Base-by-base conservation (phyloP, 2,329 filamentous ascomycete species). In the Botrytis galanthina region DNA sequence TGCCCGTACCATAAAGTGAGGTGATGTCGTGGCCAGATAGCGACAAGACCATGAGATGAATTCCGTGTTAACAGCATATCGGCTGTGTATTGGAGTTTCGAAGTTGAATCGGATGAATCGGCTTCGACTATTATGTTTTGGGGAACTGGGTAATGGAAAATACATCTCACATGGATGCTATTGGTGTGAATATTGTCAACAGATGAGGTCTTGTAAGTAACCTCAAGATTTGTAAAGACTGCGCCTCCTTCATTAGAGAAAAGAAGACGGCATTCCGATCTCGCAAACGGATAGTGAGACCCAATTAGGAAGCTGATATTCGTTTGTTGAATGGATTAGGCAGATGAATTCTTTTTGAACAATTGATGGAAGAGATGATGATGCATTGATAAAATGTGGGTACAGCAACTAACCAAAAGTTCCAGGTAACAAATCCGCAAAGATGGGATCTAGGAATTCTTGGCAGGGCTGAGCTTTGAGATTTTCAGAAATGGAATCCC, bases 401-500 rank as follows among this genome's bases (percentile, higher is more conserved):
- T 9, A 51, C 32, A 3, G 8, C 22, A 63, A 32, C 26, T 20
- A 0, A 44, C 16, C 44, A 35, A 62, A 35, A 35, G 35, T 26
- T 16, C 35, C 7, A 26, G 35, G 62, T 29, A 16, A n/a, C n/a
- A n/a, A 32, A 48, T 48, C 29, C n/a, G 5, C 44, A 66, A 66
- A 44, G 44, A 35, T 48, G 62, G 29, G 29, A 18, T 57, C 18
- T 1, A 37, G 16, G 14, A 67, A 9, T 16, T 37, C 63, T 67
- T 67, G 63, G 63, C 46, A 51, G 44, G 63, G 63, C 63, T 67
- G 44, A 67, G 63, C 22, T 35, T 39, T 14, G 7, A 37, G 63
- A 51, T 66, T 44, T 48, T 66, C 63, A 51, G 22, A 35, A 32
- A 66, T 26, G 44, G 26, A 44, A 44, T 22, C 16, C 1, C 9